phyloP scores from a whole-genome alignment of 768 basidiomycete genomes.

The Goffeauzyma gilvescens region DNA sequence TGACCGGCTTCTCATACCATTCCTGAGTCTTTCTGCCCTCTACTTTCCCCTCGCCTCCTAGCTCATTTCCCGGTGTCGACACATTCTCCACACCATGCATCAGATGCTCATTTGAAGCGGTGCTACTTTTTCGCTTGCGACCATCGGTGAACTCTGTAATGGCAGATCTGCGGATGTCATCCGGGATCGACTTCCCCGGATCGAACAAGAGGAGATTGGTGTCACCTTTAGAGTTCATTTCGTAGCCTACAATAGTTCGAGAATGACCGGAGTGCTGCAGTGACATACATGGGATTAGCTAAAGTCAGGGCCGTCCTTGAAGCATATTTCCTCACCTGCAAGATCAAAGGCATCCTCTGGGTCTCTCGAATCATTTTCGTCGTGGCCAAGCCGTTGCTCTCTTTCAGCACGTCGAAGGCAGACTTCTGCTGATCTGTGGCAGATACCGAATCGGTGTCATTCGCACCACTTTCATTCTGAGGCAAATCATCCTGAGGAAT shows the following conservation, averaged over 20 bases:
- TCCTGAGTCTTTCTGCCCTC: constrained; percentile 6
- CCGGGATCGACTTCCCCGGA: constrained; percentile 37
- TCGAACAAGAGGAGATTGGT: constrained; percentile 59
- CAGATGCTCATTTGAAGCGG: neutral
- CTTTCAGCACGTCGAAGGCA: constrained; percentile 39
- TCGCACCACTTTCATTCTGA: neutral
- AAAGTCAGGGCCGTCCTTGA: neutral
- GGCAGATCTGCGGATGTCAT: neutral
- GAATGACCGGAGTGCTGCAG: constrained; percentile 64
- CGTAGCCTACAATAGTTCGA: constrained; percentile 67
- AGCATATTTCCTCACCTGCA: constrained; percentile 33
- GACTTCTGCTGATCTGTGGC: constrained; percentile 17
- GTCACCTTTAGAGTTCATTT: constrained; percentile 42
- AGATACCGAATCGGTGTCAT: no score
- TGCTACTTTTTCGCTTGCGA: neutral
- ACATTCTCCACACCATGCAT: neutral
- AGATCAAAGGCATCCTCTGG: constrained; percentile 56
- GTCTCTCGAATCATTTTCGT: constrained; percentile 40
- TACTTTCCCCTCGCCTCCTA: no score
- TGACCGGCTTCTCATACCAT: constrained; percentile 8
- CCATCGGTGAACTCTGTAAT: neutral
- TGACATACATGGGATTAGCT: neutral
- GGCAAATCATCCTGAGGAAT: neutral
- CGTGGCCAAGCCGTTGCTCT: constrained; percentile 30
- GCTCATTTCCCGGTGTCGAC: constrained; percentile 10